Base-by-base conservation (phyloP, 768 basidiomycete genomes). In the Erythrobasidium yunnanense region DNA sequence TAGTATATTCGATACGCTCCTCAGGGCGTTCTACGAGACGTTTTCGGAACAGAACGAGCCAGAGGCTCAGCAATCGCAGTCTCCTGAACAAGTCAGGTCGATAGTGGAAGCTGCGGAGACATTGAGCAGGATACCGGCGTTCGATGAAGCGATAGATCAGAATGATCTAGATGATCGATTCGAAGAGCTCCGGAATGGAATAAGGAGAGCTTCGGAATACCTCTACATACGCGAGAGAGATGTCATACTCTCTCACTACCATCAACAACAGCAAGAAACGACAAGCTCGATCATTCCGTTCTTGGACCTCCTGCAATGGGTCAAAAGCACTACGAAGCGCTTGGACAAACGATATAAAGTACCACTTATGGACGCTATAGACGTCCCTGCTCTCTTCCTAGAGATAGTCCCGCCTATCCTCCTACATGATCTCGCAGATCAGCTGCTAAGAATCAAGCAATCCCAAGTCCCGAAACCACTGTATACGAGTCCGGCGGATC, bases 281-380 rank as follows among this genome's bases (percentile, higher is more conserved):
- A 85, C 87, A 13, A 90, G 90, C 71, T 80, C 85, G 45, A 88
- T 90, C 0, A 77, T 89, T 34, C 89, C 90, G 0, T 77, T 92
- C 35, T 77, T 93, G 29, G 76, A 87, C 29, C 83, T 93, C 82
- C 88, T 88, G 2, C 86, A 87, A 51, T 92, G 93, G 77, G 77
- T 95, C 1, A 90, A 93, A 80, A 93, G 90, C 75, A 78, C 80
- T 35, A 83, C 87, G 18, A 91, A 92, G 76, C 77, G 81, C 25
- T 79, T 93, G 33, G 87, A 91, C 75, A 90, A 90, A 75, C 83
- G 86, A 66, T 99, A 93, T 77, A 83, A 85, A 0, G 83, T 87
- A 62, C 87, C 88, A 32, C 74, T 96, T 22, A 79, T 91, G 32
- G 86, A 84, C 88, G 91, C 73, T 30, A 83, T 79, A 18, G 46